Conservation (phyloP, 2,329 filamentous ascomycete species). For the Fusarium chuoi region DNA sequence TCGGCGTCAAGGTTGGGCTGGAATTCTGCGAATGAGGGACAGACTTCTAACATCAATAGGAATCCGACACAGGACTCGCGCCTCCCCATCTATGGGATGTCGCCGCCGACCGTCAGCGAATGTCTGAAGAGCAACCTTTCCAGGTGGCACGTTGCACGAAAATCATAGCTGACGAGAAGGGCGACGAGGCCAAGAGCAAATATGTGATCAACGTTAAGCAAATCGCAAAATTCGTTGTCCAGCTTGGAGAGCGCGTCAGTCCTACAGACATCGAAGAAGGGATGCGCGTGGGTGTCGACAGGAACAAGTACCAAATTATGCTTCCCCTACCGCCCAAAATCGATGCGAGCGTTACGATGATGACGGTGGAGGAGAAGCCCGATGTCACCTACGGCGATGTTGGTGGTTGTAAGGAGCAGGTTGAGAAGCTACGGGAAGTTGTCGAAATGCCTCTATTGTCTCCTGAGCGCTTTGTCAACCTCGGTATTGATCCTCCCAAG, state of each 20-base stretch:
- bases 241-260: conserved; percentile 94
- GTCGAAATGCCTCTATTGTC: conserved; percentile 98
- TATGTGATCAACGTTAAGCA: conserved; percentile 99
- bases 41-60: conserved; percentile 61
- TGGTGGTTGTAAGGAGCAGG: conserved; percentile 98
- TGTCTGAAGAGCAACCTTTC: conserved; percentile 97
- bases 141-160: conserved; percentile 99
- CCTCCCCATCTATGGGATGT: conserved; percentile 99
- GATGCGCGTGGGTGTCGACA: conserved; percentile 97
- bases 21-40: background rate
- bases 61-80: conserved; percentile 98
- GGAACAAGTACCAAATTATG: conserved; percentile 99
- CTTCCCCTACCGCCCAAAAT: conserved; percentile 97
- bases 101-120: conserved; percentile 95
- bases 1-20: conserved; percentile 77
- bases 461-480: conserved; percentile 95
- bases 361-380: conserved; percentile 99
- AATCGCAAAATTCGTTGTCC: conserved; percentile 99
- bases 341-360: conserved; percentile 99
- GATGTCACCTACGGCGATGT: conserved; percentile 99
- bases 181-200: conserved; percentile 97
- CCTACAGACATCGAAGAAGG: conserved; percentile 99
- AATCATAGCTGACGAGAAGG: conserved; percentile 95
- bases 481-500: conserved; percentile 99
- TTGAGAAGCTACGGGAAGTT: conserved; percentile 98